Evolutionary conservation across 441 rosid species (phyloP).

Genomic region (Croton setiger): DNA sequence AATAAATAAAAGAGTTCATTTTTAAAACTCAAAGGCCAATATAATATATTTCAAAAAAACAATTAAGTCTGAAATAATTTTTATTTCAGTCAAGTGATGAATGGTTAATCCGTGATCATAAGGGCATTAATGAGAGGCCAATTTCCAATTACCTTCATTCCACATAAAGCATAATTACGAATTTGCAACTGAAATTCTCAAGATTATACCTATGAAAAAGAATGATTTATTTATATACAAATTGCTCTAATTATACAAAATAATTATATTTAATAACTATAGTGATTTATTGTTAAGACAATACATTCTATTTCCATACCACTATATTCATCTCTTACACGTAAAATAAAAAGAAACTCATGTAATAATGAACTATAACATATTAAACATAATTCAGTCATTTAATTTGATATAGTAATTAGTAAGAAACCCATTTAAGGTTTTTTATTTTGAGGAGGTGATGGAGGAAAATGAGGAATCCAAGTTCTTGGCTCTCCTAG

Average conservation of each 20-base stretch:
- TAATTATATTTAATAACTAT: background rate
- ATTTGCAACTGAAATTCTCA: too few relatives aligned
- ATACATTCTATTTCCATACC: background rate
- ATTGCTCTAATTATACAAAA: background rate
- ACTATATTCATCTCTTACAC: background rate
- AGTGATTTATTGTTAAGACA: conserved; percentile 2
- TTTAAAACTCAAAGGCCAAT: too few relatives aligned
- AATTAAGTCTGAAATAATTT: too few relatives aligned
- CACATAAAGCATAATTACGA: too few relatives aligned
- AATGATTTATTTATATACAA: background rate
- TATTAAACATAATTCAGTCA: background rate
- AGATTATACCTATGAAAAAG: too few relatives aligned
- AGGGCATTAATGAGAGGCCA: too few relatives aligned
- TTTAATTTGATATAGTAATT: too few relatives aligned
- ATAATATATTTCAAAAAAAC: too few relatives aligned
- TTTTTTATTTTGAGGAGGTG: conserved; percentile 34
- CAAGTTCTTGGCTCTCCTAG: conserved; percentile 35
- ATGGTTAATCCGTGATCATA: too few relatives aligned
- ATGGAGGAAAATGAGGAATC: conserved; percentile 35
- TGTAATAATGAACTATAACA: conserved; percentile 16
- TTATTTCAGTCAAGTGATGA: too few relatives aligned
- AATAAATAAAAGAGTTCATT: too few relatives aligned
- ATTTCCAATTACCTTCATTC: too few relatives aligned
- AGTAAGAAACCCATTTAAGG: conserved; percentile 27
- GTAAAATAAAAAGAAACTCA: conserved; percentile 18